Evolutionary conservation across 148 eudicot genomes (phyloP).

Genomic region (Persicaria tinctoria): DNA sequence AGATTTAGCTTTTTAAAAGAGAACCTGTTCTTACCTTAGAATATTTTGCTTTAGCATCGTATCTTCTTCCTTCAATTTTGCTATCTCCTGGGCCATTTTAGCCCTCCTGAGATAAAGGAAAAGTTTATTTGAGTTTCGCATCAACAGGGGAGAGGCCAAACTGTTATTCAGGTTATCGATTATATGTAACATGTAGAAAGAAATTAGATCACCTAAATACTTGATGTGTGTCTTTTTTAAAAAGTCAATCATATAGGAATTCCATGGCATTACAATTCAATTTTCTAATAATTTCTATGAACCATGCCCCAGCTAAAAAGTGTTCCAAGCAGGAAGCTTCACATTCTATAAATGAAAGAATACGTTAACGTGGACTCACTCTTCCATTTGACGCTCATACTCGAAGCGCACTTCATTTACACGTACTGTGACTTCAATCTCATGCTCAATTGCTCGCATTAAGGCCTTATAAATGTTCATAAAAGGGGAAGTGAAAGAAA

Average conservation of each 20-base stretch:
- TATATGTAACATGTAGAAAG: too few species aligned
- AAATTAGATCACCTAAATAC: too few species aligned
- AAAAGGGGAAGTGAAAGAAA: not conserved
- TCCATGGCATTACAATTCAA: too few species aligned
- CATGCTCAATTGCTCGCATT: conserved; percentile 90
- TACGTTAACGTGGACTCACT: conserved; percentile 33
- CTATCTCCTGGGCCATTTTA: conserved; percentile 90
- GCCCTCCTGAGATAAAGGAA: conserved; percentile 56
- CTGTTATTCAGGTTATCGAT: too few species aligned
- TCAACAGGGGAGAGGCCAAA: not conserved
- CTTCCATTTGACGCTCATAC: conserved; percentile 94
- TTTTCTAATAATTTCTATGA: too few species aligned
- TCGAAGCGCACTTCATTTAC: conserved; percentile 96
- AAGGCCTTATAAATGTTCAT: conserved; percentile 38
- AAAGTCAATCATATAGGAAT: too few species aligned
- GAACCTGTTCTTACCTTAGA: conserved; percentile 34
- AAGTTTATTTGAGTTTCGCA: not conserved
- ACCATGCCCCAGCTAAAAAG: too few species aligned
- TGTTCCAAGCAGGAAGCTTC: too few species aligned
- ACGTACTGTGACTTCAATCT: conserved; percentile 77
- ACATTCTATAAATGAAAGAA: not conserved
- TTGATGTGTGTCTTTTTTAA: too few species aligned
- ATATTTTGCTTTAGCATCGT: conserved; percentile 46
- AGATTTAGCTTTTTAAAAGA: not conserved
- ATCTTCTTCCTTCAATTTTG: conserved; percentile 83